These are phyloP conservation scores for Stephania cephalantha DNA, from an alignment of 164 flowering plant genomes.

Conservation along the genomic window DNA sequence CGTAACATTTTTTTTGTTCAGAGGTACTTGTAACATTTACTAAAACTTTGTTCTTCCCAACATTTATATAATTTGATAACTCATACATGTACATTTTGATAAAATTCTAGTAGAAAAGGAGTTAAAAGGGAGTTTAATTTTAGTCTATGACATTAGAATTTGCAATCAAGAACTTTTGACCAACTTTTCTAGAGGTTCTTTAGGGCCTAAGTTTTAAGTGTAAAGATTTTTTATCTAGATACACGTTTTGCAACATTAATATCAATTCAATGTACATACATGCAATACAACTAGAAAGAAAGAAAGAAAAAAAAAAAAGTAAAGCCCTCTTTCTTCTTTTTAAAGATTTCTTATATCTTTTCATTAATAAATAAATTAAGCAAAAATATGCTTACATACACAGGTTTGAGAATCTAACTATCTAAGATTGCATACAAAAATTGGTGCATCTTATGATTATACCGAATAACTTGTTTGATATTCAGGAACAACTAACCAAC, in stretches of 20 bases:
- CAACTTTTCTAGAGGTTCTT: neutral
- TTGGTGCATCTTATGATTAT: no score
- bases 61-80: neutral
- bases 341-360: neutral
- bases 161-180: neutral
- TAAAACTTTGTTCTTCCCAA: neutral
- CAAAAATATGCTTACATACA: neutral
- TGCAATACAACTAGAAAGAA: no score
- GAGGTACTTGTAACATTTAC: neutral
- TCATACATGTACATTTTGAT: neutral
- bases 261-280: no score
- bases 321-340: neutral
- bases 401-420: no score
- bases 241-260: no score
- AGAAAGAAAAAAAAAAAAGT: no score
- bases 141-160: neutral
- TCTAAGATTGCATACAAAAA: no score
- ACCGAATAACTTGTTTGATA: no score
- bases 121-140: neutral
- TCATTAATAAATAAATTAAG: neutral
- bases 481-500: no score
- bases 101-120: neutral
- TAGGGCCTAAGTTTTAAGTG: neutral
- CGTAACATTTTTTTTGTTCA: no score
- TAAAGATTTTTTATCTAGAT: neutral